A percentile compares a stretch with the other conserved stretches of the same genome.
These are phyloP conservation scores for Colletotrichum cordylinicola DNA, from an alignment of 2,329 filamentous ascomycete genomes.

Conservation along the genomic window DNA sequence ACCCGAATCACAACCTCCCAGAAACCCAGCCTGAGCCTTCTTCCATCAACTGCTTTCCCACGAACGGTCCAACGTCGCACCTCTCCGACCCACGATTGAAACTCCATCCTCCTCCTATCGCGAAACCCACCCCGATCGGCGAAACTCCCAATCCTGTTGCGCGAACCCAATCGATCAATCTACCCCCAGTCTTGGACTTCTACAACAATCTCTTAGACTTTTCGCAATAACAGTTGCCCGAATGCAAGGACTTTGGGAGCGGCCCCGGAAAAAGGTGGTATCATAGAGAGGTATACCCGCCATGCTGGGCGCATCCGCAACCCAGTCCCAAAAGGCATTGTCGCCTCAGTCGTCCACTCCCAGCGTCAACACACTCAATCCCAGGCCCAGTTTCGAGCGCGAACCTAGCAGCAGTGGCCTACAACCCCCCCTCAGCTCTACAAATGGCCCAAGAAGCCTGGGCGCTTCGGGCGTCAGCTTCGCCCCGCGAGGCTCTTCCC, in stretches of 20 bases:
- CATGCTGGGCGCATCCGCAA: constrained; percentile 60
- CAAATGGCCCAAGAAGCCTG: constrained; percentile 44
- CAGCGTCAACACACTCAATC: constrained; percentile 38
- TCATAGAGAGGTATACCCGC: constrained; percentile 30
- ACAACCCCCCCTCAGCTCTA: constrained; percentile 45
- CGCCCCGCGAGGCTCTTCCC: constrained; percentile 70
- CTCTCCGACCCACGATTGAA: background rate
- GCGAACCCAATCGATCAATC: background rate
- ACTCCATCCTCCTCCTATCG: background rate
- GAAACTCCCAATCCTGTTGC: background rate
- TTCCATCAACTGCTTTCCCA: background rate
- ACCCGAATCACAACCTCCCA: background rate
- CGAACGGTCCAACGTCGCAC: background rate
- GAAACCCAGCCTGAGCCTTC: background rate
- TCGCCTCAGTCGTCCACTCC: constrained; percentile 42
- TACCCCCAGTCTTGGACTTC: background rate
- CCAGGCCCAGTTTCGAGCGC: constrained; percentile 60
- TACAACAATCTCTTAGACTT: background rate
- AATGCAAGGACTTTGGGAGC: constrained; percentile 22
- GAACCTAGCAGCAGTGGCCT: constrained; percentile 49
- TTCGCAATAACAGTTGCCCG: constrained; percentile 16
- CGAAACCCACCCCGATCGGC: constrained; percentile 1
- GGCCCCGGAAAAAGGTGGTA: constrained; percentile 21
- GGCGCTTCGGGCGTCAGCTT: constrained; percentile 65
- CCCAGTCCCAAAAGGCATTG: constrained; percentile 59